Evolutionary conservation across 495 filamentous ascomycete genomes (phyloP).

Genomic region (Platismatia glauca): DNA sequence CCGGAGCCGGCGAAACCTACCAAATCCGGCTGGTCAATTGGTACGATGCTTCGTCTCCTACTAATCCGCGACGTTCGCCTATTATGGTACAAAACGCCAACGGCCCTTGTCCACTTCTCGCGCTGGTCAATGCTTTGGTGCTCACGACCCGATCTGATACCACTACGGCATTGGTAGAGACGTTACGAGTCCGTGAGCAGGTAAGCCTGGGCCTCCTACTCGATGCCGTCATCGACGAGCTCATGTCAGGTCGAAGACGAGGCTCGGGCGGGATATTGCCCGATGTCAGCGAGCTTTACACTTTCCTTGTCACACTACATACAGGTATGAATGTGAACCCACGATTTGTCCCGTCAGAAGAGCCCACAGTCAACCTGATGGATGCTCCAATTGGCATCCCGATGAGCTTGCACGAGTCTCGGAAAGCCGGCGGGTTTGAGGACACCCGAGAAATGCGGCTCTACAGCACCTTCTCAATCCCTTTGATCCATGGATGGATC

Average conservation of each 20-base stretch:
- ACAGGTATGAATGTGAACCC: slow-evolving; percentile 99
- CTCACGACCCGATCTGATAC: slow-evolving; percentile 59
- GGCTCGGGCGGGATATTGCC: slow-evolving; percentile 52
- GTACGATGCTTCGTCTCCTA: slow-evolving; percentile 38
- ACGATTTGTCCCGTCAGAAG: slow-evolving; percentile 55
- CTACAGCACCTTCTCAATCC: slow-evolving; percentile 78
- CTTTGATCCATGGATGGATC: slow-evolving; percentile 92
- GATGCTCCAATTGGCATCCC: slow-evolving; percentile 36
- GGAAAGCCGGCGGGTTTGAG: slow-evolving; percentile 65
- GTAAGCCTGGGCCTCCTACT: slow-evolving; percentile 57
- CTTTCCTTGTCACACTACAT: slow-evolving; percentile 79
- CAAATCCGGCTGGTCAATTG: slow-evolving; percentile 62
- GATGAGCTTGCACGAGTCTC: slow-evolving; percentile 32
- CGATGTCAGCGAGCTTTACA: slow-evolving; percentile 78
- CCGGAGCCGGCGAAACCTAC: slow-evolving; percentile 50
- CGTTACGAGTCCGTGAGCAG: slow-evolving; percentile 70
- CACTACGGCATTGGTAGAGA: slow-evolving; percentile 65
- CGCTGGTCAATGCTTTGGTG: slow-evolving; percentile 84
- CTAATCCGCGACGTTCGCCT: slow-evolving; percentile 51
- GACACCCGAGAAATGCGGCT: slow-evolving; percentile 73
- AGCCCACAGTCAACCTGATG: slow-evolving; percentile 29
- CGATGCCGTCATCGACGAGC: slow-evolving; percentile 60
- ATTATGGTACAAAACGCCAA: slow-evolving; percentile 88
- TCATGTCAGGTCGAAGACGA: slow-evolving; percentile 58
- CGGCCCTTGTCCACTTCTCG: slow-evolving; percentile 86